phyloP scores from a whole-genome alignment of 345 rosid genomes.

The Pugionium cornutum region DNA sequence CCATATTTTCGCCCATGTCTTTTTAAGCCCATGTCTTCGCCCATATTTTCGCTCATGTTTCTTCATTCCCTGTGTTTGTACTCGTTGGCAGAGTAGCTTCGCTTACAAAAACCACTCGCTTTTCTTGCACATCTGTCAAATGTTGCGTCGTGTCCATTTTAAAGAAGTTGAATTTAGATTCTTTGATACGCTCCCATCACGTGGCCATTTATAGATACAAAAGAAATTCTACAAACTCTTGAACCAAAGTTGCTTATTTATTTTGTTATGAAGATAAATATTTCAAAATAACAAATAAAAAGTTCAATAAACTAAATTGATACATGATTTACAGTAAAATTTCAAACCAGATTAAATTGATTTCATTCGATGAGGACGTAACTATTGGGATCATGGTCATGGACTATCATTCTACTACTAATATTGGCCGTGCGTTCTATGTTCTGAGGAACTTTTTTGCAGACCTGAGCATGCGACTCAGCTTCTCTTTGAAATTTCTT shows the following conservation, averaged over 20 bases:
- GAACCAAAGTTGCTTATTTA: neutral
- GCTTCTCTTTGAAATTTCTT: constrained; percentile 63
- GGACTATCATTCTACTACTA: constrained; percentile 39
- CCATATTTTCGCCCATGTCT: too few relatives aligned
- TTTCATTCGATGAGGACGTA: constrained; percentile 49
- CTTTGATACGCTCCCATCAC: constrained; percentile 33
- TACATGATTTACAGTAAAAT: too few relatives aligned
- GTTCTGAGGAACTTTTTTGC: constrained; percentile 41
- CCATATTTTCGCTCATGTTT: too few relatives aligned
- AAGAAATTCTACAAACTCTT: constrained; percentile 1
- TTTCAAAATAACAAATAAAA: neutral
- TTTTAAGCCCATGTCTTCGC: too few relatives aligned
- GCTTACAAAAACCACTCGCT: neutral
- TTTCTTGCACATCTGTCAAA: constrained; percentile 32
- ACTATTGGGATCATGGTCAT: constrained; percentile 46
- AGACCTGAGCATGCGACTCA: constrained; percentile 60
- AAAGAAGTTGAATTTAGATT: constrained; percentile 25
- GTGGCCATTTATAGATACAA: constrained; percentile 24
- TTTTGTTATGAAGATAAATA: too few relatives aligned
- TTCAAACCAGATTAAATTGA: neutral
- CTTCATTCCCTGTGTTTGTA: too few relatives aligned
- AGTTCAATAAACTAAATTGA: too few relatives aligned
- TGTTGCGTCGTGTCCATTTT: constrained; percentile 11
- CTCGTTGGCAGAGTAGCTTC: too few relatives aligned
- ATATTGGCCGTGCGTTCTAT: constrained; percentile 40